Conservation (phyloP, 495 filamentous ascomycete species). For the Penicilliopsis zonata region DNA sequence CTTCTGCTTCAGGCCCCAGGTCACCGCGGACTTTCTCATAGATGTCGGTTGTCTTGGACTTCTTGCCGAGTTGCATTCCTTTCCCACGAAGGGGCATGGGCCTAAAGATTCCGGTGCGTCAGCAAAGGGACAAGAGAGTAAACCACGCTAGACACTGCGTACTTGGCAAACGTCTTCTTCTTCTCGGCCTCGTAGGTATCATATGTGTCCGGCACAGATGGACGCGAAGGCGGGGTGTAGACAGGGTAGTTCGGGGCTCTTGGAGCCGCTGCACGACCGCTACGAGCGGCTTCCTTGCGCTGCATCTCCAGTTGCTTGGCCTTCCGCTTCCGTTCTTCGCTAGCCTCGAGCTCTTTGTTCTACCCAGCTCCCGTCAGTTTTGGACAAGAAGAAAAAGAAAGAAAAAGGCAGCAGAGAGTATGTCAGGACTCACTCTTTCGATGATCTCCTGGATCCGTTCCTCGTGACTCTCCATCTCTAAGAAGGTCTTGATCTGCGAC, state of each 20-base stretch:
- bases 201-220: constrained; percentile 66
- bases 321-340: constrained; percentile 93
- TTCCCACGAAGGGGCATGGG: constrained; percentile 71
- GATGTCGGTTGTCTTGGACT: constrained; percentile 91
- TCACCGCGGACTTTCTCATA: constrained; percentile 91
- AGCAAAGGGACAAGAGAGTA: constrained; percentile 3
- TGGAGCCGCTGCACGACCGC: constrained; percentile 43
- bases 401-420: not conserved
- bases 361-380: constrained; percentile 23
- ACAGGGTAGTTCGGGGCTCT: constrained; percentile 75
- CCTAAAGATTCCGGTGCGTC: constrained; percentile 22
- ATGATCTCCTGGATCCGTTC: constrained; percentile 98
- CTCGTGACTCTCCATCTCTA: constrained; percentile 98
- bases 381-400: constrained; percentile 1
- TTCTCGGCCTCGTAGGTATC: constrained; percentile 94
- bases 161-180: constrained; percentile 74
- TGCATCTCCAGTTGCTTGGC: constrained; percentile 98
- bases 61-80: constrained; percentile 97
- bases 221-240: constrained; percentile 70
- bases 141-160: constrained; percentile 13
- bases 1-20: constrained; percentile 59
- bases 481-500: constrained; percentile 92
- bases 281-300: constrained; percentile 75
- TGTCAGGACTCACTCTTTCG: constrained; percentile 51
- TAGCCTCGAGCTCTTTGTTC: constrained; percentile 98